Conservation (phyloP, 345 rosid species). For the Cardamine resedifolia region DNA sequence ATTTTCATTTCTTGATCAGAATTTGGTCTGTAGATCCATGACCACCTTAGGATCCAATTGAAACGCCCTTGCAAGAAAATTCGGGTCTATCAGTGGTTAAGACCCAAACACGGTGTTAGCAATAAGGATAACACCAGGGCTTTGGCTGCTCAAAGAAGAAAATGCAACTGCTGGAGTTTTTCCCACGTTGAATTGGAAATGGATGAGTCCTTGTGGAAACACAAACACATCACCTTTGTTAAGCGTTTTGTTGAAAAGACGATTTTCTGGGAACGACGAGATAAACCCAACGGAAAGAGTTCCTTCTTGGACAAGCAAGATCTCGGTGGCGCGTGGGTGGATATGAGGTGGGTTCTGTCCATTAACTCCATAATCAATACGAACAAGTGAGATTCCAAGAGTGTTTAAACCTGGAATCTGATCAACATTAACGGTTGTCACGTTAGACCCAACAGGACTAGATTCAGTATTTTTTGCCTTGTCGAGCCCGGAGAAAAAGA, state of each 20-base stretch:
- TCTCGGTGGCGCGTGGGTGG: conserved; percentile 30
- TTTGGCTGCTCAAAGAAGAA: neutral
- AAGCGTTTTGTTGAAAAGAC: neutral
- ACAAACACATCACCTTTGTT: neutral
- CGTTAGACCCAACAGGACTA: too few relatives aligned
- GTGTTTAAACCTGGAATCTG: too few relatives aligned
- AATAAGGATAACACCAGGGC: neutral
- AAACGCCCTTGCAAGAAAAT: too few relatives aligned
- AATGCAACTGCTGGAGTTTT: neutral
- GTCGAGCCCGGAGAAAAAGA: too few relatives aligned
- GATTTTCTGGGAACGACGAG: neutral
- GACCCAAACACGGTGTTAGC: neutral
- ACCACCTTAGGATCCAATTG: too few relatives aligned
- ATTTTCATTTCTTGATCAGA: too few relatives aligned
- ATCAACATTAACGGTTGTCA: too few relatives aligned
- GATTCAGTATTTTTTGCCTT: too few relatives aligned
- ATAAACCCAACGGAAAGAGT: neutral
- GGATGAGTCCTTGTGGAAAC: conserved; percentile 19
- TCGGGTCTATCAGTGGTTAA: neutral
- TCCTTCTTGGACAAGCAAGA: conserved; percentile 1
- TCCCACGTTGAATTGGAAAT: neutral
- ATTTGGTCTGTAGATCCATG: too few relatives aligned
- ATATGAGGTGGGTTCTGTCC: too few relatives aligned
- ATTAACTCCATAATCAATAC: too few relatives aligned
- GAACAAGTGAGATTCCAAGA: too few relatives aligned